Evolutionary conservation across 2,329 filamentous ascomycete genomes (phyloP), one percentile per base, ranked within the genome.

Genomic region (Fusarium tanahbumbuense): DNA sequence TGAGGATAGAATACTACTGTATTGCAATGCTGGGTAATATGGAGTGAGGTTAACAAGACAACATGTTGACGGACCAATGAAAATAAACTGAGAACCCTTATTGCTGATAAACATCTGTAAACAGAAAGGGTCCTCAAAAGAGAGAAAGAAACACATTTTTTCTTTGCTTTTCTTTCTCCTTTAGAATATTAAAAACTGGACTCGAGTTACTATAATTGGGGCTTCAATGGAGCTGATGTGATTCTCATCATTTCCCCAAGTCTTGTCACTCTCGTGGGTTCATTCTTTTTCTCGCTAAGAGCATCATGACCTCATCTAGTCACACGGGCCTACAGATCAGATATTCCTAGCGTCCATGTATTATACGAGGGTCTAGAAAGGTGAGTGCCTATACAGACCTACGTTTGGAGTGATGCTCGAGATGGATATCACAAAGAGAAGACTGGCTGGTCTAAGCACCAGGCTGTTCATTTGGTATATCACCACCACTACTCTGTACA

Each of bases 271-370:
- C 37, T 46, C 23, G 52, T 53, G 60, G 56, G 52, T 59, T 64
- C 12, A 30, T 34, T 55, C 34, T 37, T 52, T 52, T 30, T 47
- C 53, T 70, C 47, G 63, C 67, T 64, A 64, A 66, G 53, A 56
- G 46, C 30, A 57, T 67, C 45, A 70, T 71, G 68, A 70, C 68
- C 68, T 70, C 68, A 70, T 65, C 60, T 20, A 42, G 37, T 65
- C 52, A 52, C 59, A 60, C 48, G 59, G 67, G 34, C 45, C 23
- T 54, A 20, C 30, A 40, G n/a, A 20, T 28, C 42, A 34, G 18
- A 34, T 46, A 41, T 12, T 37, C 34, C 34, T 37, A 37, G 34
- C 34, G 34, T 37, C 10, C 18, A 37, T 4, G 30, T 16, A 28
- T 28, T 28, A 37, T 37, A 37, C 10, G 34, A 37, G 34, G 34